Percentiles rank a stretch among this genome's conserved stretches.
phyloP scores from a whole-genome alignment of 345 rosid genomes.

The Hypericum perforatum region DNA sequence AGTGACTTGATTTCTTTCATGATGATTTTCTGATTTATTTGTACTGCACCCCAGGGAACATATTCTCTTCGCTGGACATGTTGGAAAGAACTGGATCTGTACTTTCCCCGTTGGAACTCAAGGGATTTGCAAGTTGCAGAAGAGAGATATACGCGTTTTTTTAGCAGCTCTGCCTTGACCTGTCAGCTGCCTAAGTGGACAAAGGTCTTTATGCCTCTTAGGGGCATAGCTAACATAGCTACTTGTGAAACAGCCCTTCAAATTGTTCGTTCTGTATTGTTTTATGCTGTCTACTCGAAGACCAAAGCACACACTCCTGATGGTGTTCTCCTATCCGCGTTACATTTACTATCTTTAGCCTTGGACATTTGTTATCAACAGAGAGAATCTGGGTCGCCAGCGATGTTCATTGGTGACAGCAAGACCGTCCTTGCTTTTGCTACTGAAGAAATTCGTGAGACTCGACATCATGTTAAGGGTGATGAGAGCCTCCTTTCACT shows the following conservation, averaged over 20 bases:
- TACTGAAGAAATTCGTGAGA: slow-evolving; percentile 49
- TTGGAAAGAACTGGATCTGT: slow-evolving; percentile 94
- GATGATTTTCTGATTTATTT: slow-evolving; percentile 1
- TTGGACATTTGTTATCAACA: slow-evolving; percentile 62
- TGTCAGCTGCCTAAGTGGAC: slow-evolving; percentile 85
- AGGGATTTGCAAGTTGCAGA: slow-evolving; percentile 91
- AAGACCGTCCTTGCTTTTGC: slow-evolving; percentile 48
- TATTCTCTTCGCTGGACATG: slow-evolving; percentile 61
- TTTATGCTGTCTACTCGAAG: slow-evolving; percentile 63
- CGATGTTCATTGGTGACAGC: slow-evolving; percentile 26
- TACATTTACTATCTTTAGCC: slow-evolving; percentile 75
- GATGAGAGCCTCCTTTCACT: slow-evolving; percentile 71
- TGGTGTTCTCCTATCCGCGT: slow-evolving; percentile 53
- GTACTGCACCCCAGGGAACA: slow-evolving; percentile 47
- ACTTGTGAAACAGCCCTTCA: slow-evolving; percentile 62
- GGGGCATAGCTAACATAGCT: slow-evolving; percentile 56
- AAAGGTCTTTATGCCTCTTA: slow-evolving; percentile 64
- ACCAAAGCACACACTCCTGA: slow-evolving; percentile 71
- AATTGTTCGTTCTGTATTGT: slow-evolving; percentile 57
- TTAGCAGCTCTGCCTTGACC: slow-evolving; percentile 62
- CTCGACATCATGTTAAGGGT: slow-evolving; percentile 37
- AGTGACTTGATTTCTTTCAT: neutral
- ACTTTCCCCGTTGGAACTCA: slow-evolving; percentile 81
- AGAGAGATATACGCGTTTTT: slow-evolving; percentile 75
- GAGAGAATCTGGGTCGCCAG: slow-evolving; percentile 26